Base-by-base conservation (phyloP, 352 stramenopile species). In the Phytophthora nicotianae region DNA sequence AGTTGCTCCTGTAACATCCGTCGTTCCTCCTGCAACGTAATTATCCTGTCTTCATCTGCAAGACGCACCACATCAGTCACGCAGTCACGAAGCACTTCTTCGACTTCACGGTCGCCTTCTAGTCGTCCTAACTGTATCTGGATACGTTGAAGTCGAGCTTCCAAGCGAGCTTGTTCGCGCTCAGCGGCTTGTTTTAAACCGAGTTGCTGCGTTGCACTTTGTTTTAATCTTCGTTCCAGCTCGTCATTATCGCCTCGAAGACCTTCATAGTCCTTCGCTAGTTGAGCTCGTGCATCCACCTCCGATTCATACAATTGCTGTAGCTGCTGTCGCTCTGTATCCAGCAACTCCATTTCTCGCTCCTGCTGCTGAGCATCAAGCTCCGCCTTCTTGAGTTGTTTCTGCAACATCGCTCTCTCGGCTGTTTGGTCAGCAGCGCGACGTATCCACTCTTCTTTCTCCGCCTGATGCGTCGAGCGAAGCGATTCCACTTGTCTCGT, bases 1-100 rank as follows among this genome's bases (percentile, higher is more conserved):
- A 95, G 69, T 13, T 80, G 76, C 33, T 89, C 71, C 48, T 91
- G 81, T 29, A 95, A 56, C 23, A 89, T 72, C n/a, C 74, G 70
- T 13, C 85, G 81, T 62, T 95, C 86, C 33, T 95, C 84, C 33
- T 79, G 69, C 13, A 93, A 46, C 7, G 74, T 74, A 1, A 52
- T 55, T 14, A 86, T 59, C 43, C 86, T 91, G 14, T 95, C 86
- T 47, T 77, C 66, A 50, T 91, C 77, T 1, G 79, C 67, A 37
- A 75, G 60, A 5, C 72, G 80, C 21, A 77, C 65, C 3, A 95
- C 79, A 53, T 85, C 74, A 3, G 62, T 51, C 21, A 91, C 80
- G 35, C 78, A 89, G 9, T 85, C 75, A 21, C 64, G 74, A 26
- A 95, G 46, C 24, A 83, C 63, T 29, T 79, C 68, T 41, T 81